Evolutionary conservation across 768 basidiomycete species (phyloP).

Genomic region (Boletus tomentosulus): DNA sequence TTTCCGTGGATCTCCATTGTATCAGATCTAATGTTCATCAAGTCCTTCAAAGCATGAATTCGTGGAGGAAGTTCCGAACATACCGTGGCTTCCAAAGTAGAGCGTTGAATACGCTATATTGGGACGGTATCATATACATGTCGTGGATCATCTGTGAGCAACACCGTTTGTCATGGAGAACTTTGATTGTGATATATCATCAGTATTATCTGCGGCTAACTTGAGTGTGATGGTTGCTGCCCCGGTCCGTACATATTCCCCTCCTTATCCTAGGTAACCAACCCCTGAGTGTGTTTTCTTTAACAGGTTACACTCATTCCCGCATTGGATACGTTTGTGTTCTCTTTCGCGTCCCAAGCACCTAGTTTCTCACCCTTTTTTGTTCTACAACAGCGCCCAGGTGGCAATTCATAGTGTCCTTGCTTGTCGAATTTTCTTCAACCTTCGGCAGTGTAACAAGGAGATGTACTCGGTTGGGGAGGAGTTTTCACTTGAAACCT

Average conservation of each 20-base stretch:
- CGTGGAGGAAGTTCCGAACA: conserved; percentile 21
- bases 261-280: not conserved
- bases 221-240: conserved; percentile 14
- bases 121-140: conserved; percentile 29
- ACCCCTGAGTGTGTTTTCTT: not conserved
- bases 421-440: conserved; percentile 27
- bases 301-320: conserved; percentile 14
- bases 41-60: conserved; percentile 25
- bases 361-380: conserved; percentile 4
- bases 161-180: not conserved
- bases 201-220: conserved; percentile 15
- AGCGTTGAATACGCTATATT: conserved; percentile 20
- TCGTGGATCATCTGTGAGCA: conserved; percentile 17
- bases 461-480: not conserved
- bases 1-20: not conserved
- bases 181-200: not conserved
- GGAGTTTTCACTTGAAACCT: conserved; percentile 1
- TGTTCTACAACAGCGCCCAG: conserved; percentile 18
- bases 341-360: not conserved
- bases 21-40: not conserved
- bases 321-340: conserved; percentile 21
- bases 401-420: conserved; percentile 26
- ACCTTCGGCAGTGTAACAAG: conserved; percentile 18
- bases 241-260: conserved; percentile 12
- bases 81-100: conserved; percentile 19